Base-by-base conservation (phyloP, 139 green algal species). In the Closterium sp. region DNA sequence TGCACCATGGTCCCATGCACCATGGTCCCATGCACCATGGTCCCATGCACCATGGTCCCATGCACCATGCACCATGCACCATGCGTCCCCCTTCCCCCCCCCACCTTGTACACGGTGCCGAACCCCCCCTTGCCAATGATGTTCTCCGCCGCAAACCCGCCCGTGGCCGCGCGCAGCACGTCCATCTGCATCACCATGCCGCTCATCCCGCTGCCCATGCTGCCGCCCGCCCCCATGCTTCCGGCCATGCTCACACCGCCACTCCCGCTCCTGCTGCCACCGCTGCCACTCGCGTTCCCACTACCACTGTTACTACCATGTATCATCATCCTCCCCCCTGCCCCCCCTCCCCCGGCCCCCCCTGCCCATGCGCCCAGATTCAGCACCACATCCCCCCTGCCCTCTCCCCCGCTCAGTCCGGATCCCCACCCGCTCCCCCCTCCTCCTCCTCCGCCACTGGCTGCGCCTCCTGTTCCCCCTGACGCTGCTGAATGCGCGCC, bases 31-130 rank as follows among this genome's bases (percentile, higher is more conserved):
- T n/a, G n/a, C n/a, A n/a, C 64, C 64, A 83, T 83, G 12, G 12
- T 28, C 64, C 19, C 64, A 83, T 83, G 12, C 64, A 19, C 19
- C 64, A 83, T 19, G 12, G 64, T 83, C 64, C 64, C 64, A 19
- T 83, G 12, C 64, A 83, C 64, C 64, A 83, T n/a, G n/a, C n/a
- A n/a, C n/a, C n/a, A n/a, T n/a, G n/a, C n/a, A n/a, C n/a, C n/a
- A n/a, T n/a, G n/a, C 81, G 0, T 10, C 28, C 2, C 81, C 19
- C 5, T 23, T 2, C 81, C 81, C 4, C 28, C 28, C n/a, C 81
- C 6, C 81, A 91, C 89, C 81, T 92, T 36, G 30, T 92, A 92
- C 32, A 92, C 89, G 34, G 76, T 92, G 30, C 89, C 89, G 36
- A 92, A 92, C 4, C 89, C 89, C 55, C 89, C 89, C 55, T 76